Evolutionary conservation across 768 basidiomycete genomes (phyloP).

Genomic region (Rhodotorula kratochvilovae): DNA sequence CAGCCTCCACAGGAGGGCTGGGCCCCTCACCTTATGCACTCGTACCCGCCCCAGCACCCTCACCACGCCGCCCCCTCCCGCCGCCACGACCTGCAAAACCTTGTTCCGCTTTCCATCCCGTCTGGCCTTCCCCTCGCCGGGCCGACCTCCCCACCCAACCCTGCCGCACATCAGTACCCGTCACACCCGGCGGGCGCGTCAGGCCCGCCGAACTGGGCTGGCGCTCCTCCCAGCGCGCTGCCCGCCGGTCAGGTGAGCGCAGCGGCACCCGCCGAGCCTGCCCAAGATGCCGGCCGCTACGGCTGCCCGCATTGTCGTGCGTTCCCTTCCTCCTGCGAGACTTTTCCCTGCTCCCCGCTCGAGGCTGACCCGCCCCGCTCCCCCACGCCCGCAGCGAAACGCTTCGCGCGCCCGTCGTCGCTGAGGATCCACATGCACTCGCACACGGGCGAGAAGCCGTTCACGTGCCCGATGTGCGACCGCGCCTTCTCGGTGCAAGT

Average conservation of each 20-base stretch:
- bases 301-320: slow-evolving; percentile 35
- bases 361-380: neutral
- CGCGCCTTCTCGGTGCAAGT: slow-evolving; percentile 40
- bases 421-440: slow-evolving; percentile 40
- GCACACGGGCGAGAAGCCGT: slow-evolving; percentile 43
- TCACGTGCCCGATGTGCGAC: slow-evolving; percentile 35
- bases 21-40: neutral
- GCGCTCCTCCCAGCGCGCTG: too few species aligned
- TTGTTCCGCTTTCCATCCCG: neutral
- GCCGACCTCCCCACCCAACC: neutral
- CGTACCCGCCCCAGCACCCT: neutral
- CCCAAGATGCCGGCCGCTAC: slow-evolving; percentile 10
- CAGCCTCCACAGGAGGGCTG: too few species aligned
- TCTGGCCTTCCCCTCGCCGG: neutral
- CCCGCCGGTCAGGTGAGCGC: too few species aligned
- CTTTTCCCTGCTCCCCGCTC: too few species aligned
- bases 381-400: slow-evolving; percentile 21
- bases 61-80: neutral
- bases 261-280: neutral
- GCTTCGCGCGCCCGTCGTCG: slow-evolving; percentile 39
- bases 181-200: neutral
- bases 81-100: too few species aligned
- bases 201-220: neutral
- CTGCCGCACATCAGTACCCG: neutral
- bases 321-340: neutral